Evolutionary conservation across 805 yeast genomes (phyloP).

Genomic region (Candida mattraensis): DNA sequence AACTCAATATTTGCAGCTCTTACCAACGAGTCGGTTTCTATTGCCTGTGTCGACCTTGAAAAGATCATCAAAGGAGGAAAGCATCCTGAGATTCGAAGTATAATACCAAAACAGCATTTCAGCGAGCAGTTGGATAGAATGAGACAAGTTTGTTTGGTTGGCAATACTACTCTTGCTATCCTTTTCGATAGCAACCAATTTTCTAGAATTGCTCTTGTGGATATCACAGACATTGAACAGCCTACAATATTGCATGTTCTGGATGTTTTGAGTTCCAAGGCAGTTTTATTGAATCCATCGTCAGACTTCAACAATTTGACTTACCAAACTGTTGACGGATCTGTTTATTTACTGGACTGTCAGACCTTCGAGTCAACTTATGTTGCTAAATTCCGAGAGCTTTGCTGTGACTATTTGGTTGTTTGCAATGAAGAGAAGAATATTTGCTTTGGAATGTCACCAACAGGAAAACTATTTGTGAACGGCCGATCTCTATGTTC

Average conservation of each 20-base stretch:
- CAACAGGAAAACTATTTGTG: conserved; percentile 71
- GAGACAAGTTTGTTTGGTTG: conserved; percentile 64
- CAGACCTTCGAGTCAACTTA: conserved; percentile 30
- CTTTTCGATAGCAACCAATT: conserved; percentile 52
- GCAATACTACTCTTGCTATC: conserved; percentile 54
- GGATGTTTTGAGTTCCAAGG: conserved; percentile 46
- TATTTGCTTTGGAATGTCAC: conserved; percentile 70
- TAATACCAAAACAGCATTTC: conserved; percentile 36
- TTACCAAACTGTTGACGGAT: conserved; percentile 64
- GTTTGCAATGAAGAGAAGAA: conserved; percentile 27
- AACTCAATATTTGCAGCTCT: conserved; percentile 61
- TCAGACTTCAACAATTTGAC: conserved; percentile 53
- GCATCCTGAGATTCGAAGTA: conserved; percentile 43
- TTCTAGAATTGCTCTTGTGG: conserved; percentile 53
- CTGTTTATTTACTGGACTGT: conserved; percentile 44
- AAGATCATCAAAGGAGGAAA: conserved; percentile 45
- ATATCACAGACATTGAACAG: conserved; percentile 41
- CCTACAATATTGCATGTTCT: conserved; percentile 43
- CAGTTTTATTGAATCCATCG: conserved; percentile 55
- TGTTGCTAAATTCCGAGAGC: conserved; percentile 61
- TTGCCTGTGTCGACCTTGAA: conserved; percentile 47
- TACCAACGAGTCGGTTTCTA: conserved; percentile 43
- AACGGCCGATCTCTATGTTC: conserved; percentile 58
- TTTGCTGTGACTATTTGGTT: conserved; percentile 63
- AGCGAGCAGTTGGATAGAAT: conserved; percentile 44